phyloP scores from a whole-genome alignment of 2,329 filamentous ascomycete species.

The Trichoderma asperellum region DNA sequence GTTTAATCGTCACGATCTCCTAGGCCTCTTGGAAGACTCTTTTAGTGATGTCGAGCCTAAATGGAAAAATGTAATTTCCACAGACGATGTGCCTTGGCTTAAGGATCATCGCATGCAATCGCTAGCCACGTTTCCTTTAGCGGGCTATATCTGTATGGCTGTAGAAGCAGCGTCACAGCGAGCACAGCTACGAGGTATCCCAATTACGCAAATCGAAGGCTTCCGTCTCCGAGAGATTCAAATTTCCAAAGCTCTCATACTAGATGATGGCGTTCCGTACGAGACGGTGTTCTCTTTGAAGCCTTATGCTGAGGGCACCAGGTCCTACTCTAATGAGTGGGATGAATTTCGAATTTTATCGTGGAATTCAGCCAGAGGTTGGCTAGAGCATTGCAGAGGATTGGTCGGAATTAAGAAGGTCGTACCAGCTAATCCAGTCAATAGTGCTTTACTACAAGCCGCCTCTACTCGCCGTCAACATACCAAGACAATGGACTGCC shows the following conservation, averaged over 20 bases:
- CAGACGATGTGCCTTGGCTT: conserved; percentile 60
- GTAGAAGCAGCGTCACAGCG: conserved; percentile 51
- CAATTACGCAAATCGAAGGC: conserved; percentile 32
- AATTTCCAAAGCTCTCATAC: conserved; percentile 36
- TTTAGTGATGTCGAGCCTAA: conserved; percentile 51
- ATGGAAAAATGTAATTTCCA: conserved; percentile 54
- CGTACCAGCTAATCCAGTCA: conserved; percentile 33
- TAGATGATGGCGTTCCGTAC: conserved; percentile 36
- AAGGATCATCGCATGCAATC: conserved; percentile 62
- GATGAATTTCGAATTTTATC: conserved; percentile 62
- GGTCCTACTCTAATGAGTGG: conserved; percentile 50
- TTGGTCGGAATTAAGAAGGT: conserved; percentile 47
- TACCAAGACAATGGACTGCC: conserved; percentile 1
- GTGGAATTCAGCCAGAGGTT: conserved; percentile 54
- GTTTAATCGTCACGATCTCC: conserved; percentile 49
- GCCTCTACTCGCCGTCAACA: conserved; percentile 29
- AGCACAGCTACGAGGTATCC: conserved; percentile 34
- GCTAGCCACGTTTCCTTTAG: conserved; percentile 58
- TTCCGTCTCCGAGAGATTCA: conserved; percentile 36
- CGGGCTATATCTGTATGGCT: conserved; percentile 57
- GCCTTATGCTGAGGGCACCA: conserved; percentile 38
- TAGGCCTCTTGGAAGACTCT: conserved; percentile 50
- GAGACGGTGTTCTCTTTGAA: conserved; percentile 37
- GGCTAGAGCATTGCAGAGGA: conserved; percentile 63
- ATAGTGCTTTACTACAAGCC: conserved; percentile 25